A percentile compares a stretch with the other conserved stretches of the same genome.
phyloP scores from a whole-genome alignment of 2,329 filamentous ascomycete species.

The Aspergillaceae sp. region DNA sequence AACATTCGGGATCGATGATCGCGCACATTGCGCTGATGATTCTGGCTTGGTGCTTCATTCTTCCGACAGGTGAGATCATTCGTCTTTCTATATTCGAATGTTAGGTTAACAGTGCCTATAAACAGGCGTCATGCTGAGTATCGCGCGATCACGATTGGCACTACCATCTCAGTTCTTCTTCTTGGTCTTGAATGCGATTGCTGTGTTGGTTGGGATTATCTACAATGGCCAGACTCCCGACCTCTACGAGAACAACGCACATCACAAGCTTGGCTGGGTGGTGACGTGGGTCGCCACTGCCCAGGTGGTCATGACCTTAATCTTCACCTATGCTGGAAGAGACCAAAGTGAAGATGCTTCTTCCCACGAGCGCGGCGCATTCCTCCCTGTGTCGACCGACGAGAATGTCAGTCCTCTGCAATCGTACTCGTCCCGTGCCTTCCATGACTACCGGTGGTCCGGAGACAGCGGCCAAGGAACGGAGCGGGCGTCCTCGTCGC shows the following conservation, averaged over 20 bases:
- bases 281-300: slow-evolving; percentile 62
- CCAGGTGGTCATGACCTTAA: slow-evolving; percentile 61
- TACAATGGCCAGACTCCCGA: slow-evolving; percentile 80
- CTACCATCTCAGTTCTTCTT: slow-evolving; percentile 62
- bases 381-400: slow-evolving; percentile 54
- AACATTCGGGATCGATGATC: slow-evolving; percentile 46
- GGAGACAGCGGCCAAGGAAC: slow-evolving; percentile 68
- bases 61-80: slow-evolving; percentile 57
- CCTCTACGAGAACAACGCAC: slow-evolving; percentile 77
- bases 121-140: slow-evolving; percentile 74
- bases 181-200: slow-evolving; percentile 53
- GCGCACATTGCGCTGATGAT: slow-evolving; percentile 64
- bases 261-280: slow-evolving; percentile 81
- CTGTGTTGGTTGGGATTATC: slow-evolving; percentile 55
- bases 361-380: slow-evolving; percentile 47
- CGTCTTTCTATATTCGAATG: slow-evolving; percentile 9
- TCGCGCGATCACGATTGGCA: slow-evolving; percentile 67
- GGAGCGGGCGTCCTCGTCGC: slow-evolving; percentile 58
- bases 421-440: slow-evolving; percentile 29
- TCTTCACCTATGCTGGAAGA: slow-evolving; percentile 52
- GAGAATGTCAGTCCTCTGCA: slow-evolving; percentile 47
- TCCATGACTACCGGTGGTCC: slow-evolving; percentile 50
- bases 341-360: slow-evolving; percentile 21
- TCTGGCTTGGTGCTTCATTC: slow-evolving; percentile 61
- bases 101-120: slow-evolving; percentile 2